Conservation (phyloP, 2,329 filamentous ascomycete species). For the Arthrobotrys iridis region DNA sequence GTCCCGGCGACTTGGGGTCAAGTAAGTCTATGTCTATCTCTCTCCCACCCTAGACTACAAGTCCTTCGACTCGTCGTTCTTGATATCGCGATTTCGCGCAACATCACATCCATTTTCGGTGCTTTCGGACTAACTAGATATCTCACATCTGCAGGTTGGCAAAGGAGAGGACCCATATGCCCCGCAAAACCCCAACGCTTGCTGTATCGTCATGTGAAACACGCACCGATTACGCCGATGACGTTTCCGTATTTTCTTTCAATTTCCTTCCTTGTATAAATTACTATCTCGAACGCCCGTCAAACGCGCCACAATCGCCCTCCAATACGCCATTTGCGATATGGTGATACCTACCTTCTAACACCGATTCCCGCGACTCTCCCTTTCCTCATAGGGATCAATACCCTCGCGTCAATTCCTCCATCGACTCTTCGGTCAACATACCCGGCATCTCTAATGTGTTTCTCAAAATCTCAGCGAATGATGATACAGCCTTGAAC, state of each 20-base stretch:
- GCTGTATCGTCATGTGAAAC: constrained; percentile 90
- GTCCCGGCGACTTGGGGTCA: constrained; percentile 95
- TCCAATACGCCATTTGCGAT: constrained; percentile 18
- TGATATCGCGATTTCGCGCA: constrained; percentile 54
- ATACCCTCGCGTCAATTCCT: constrained; percentile 11
- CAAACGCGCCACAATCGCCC: constrained; percentile 19
- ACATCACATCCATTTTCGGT: constrained; percentile 30
- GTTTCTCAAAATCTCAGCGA: constrained; percentile 38
- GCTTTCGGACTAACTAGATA: constrained; percentile 36
- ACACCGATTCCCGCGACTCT: constrained; percentile 28
- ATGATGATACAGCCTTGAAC: constrained; percentile 49
- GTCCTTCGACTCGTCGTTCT: constrained; percentile 22
- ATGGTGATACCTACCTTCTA: constrained; percentile 18
- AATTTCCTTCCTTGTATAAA: constrained; percentile 50
- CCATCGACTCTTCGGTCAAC: constrained; percentile 32
- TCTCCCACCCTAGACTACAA: background rate
- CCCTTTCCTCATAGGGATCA: background rate
- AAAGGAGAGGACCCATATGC: constrained; percentile 98
- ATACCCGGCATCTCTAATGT: constrained; percentile 40
- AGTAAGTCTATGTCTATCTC: constrained; percentile 62
- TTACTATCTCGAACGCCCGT: constrained; percentile 23
- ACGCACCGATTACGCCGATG: constrained; percentile 43
- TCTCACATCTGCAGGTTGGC: constrained; percentile 69
- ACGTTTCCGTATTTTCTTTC: constrained; percentile 28
- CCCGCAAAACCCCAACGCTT: constrained; percentile 89